Evolutionary conservation across 345 rosid genomes (phyloP).

Genomic region (Dipteronia dyeriana): DNA sequence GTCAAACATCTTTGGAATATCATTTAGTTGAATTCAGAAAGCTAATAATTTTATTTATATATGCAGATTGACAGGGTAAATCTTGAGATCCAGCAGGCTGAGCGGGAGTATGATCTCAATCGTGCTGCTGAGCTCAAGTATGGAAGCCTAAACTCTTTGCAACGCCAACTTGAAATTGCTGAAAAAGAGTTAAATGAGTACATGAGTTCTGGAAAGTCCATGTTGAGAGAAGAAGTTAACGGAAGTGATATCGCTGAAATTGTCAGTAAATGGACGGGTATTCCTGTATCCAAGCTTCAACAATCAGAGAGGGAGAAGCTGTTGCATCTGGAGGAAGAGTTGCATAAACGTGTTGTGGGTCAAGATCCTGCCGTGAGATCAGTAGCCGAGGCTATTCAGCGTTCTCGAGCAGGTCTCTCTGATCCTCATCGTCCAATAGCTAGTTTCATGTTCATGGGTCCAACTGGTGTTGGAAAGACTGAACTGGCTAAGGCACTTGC

Average conservation of each 20-base stretch:
- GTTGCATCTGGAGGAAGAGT: slow-evolving; percentile 80
- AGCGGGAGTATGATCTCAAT: slow-evolving; percentile 96
- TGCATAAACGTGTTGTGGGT: slow-evolving; percentile 93
- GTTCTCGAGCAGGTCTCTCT: slow-evolving; percentile 96
- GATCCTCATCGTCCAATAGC: slow-evolving; percentile 99
- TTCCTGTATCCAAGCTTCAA: slow-evolving; percentile 93
- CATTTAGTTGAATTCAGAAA: neutral
- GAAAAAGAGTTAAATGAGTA: slow-evolving; percentile 92
- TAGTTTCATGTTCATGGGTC: slow-evolving; percentile 99
- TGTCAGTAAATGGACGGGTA: slow-evolving; percentile 98
- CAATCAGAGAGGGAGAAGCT: slow-evolving; percentile 94
- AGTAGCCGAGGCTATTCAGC: slow-evolving; percentile 95
- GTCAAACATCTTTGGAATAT: neutral
- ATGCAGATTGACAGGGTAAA: slow-evolving; percentile 89
- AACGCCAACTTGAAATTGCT: slow-evolving; percentile 77
- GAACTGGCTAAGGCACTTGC: slow-evolving; percentile 96
- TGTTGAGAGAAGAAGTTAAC: slow-evolving; percentile 96
- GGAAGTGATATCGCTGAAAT: slow-evolving; percentile 93
- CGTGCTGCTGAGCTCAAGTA: slow-evolving; percentile 98
- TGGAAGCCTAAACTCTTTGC: slow-evolving; percentile 88
- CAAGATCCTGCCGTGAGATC: slow-evolving; percentile 94
- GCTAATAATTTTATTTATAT: slow-evolving; percentile 9
- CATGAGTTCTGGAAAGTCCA: slow-evolving; percentile 88
- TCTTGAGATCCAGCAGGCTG: slow-evolving; percentile 97
- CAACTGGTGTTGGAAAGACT: slow-evolving; percentile 98